phyloP scores from a whole-genome alignment of 352 stramenopile species.

The Globisporangium yorkense region DNA sequence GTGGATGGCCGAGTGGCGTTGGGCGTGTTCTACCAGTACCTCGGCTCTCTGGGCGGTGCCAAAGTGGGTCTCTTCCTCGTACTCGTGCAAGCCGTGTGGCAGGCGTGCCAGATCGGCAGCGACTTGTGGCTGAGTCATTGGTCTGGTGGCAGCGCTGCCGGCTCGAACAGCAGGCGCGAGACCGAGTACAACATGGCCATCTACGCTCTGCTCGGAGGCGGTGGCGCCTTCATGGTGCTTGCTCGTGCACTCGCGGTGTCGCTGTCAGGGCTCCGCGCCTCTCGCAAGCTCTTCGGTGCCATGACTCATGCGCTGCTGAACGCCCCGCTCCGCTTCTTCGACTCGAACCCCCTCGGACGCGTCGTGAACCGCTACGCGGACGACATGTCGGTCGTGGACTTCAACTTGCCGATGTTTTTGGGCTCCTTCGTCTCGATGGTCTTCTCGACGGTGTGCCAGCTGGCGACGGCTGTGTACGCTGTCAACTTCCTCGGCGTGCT shows the following conservation, averaged over 20 bases:
- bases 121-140: slow-evolving; percentile 24
- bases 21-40: slow-evolving; percentile 29
- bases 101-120: slow-evolving; percentile 13
- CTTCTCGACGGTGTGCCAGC: slow-evolving; percentile 49
- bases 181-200: slow-evolving; percentile 17
- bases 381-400: slow-evolving; percentile 82
- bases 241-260: slow-evolving; percentile 10
- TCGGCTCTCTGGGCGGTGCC: slow-evolving; percentile 28
- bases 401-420: slow-evolving; percentile 24
- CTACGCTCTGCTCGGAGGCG: slow-evolving; percentile 17
- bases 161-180: not conserved
- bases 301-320: slow-evolving; percentile 72
- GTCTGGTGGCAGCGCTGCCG: slow-evolving; percentile 2
- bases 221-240: slow-evolving; percentile 18
- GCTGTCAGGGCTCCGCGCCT: slow-evolving; percentile 23
- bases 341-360: slow-evolving; percentile 77
- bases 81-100: slow-evolving; percentile 9
- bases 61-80: slow-evolving; percentile 11
- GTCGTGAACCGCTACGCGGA: slow-evolving; percentile 87
- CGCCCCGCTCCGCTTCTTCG: slow-evolving; percentile 85
- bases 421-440: slow-evolving; percentile 32
- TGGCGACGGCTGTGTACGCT: slow-evolving; percentile 51
- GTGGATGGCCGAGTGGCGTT: too few relatives aligned
- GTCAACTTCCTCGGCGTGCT: slow-evolving; percentile 61
- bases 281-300: slow-evolving; percentile 58